Base-by-base conservation (phyloP, 371 early-diverging fungal genomes). In the Mortierella sp. region DNA sequence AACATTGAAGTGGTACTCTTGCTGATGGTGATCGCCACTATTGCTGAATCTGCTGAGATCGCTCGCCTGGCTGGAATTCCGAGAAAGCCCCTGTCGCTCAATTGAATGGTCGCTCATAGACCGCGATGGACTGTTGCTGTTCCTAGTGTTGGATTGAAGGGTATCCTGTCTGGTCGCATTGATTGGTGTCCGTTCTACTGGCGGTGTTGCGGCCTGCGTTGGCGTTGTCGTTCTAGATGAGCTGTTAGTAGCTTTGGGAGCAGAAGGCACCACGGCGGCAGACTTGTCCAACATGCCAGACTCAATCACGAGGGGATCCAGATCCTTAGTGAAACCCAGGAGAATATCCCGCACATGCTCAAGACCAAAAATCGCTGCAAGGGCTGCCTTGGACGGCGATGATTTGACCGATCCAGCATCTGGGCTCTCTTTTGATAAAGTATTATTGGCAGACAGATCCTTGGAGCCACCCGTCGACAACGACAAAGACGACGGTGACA, bases 271-370 rank as follows among this genome's bases (percentile, higher is more conserved):
- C 10, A 48, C 46, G 26, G 24, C 16, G 1, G 44, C 34, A 44
- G 75, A 28, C 19, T 26, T 46, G 24, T 79, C 82, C 13, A 82
- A 28, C 86, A 82, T 77, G 16, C 59, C 59, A 11, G 82, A 80
- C 46, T 89, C 88, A 5, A 93, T 85, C 0, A 90, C 89, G 28
- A 86, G 85, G 2, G 90, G 80, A 73, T 93, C 90, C 67, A 93
- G 88, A 13, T 90, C 88, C 46, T 78, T 75, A 19, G 90, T 87
- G 55, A 90, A 88, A 5, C 92, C 93, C 10, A 88, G 72, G 28
- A 94, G 75, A 10, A 93, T 90, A 85, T 94, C 94, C 8, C 93
- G 90, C 0, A 93, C 88, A 75, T 94, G 93, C 64, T 93, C 93
- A 53, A 94, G 82, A 0, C 92, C 92, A 31, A 88, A 89, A 2